Evolutionary conservation across 371 early-diverging fungal species (phyloP).

Genomic region (Actinomortierella wolfii): DNA sequence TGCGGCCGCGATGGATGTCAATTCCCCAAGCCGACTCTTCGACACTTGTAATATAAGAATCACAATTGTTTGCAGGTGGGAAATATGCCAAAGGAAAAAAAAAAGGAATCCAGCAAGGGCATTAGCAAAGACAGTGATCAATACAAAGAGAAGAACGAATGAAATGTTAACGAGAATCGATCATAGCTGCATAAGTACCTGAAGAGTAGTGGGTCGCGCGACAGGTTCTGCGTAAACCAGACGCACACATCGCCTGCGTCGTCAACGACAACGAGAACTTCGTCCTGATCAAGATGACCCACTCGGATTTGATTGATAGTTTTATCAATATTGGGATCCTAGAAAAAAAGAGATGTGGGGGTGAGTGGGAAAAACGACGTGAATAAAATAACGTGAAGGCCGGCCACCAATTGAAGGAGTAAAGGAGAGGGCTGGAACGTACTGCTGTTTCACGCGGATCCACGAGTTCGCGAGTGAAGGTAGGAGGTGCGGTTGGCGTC

Average conservation of each 20-base stretch:
- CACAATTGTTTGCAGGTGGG: no score
- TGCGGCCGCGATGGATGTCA: conserved; percentile 44
- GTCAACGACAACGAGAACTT: conserved; percentile 29
- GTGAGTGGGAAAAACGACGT: no score
- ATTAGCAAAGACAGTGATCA: no score
- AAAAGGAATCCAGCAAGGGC: not conserved
- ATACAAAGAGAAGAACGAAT: not conserved
- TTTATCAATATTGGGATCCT: conserved; percentile 15
- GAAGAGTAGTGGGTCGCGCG: conserved; percentile 26
- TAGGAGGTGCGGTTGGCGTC: conserved; percentile 25
- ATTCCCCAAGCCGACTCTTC: conserved; percentile 54
- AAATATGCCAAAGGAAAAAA: not conserved
- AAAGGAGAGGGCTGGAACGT: no score
- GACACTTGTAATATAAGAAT: no score
- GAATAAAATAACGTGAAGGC: no score
- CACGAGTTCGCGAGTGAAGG: conserved; percentile 6
- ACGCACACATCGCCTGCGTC: conserved; percentile 35
- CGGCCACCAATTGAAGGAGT: no score
- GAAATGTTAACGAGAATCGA: not conserved
- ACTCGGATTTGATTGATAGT: conserved; percentile 29
- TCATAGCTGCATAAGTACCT: conserved; percentile 11
- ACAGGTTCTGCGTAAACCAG: conserved; percentile 35
- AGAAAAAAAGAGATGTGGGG: not conserved
- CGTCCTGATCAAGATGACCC: conserved; percentile 34
- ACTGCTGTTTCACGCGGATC: conserved; percentile 16